A percentile compares a stretch with the other conserved stretches of the same genome.
Conservation (phyloP, 2,329 filamentous ascomycete genomes). For the Penicillium sp. region DNA sequence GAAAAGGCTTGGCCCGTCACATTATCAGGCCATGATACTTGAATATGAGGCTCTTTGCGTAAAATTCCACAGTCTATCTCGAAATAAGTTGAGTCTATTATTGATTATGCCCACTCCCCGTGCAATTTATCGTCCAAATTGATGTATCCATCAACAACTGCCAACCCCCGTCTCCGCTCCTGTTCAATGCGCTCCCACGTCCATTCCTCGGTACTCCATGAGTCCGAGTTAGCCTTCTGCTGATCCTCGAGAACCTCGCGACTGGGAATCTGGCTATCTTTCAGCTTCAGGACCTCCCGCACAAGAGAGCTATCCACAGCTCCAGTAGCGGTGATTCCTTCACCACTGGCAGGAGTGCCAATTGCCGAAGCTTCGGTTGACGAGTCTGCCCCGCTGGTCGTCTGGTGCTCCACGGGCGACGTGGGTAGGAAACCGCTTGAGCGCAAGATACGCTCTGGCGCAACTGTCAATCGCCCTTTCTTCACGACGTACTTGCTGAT, state of each 20-base stretch:
- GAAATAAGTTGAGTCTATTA: constrained; percentile 1
- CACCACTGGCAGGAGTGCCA: constrained; percentile 37
- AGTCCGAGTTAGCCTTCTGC: constrained; percentile 36
- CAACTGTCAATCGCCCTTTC: constrained; percentile 78
- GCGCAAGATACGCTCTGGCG: constrained; percentile 75
- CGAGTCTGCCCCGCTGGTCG: constrained; percentile 28
- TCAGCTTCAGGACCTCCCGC: constrained; percentile 42
- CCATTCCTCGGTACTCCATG: constrained; percentile 53
- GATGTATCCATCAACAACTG: constrained; percentile 59
- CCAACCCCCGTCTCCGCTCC: constrained; percentile 59
- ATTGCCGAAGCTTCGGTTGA: constrained; percentile 34
- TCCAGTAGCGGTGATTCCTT: constrained; percentile 39
- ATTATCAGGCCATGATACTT: too few relatives aligned
- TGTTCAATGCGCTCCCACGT: constrained; percentile 64
- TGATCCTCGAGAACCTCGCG: constrained; percentile 36
- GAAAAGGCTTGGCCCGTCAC: too few relatives aligned
- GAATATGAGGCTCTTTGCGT: background rate
- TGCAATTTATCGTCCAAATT: constrained; percentile 56
- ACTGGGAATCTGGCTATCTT: constrained; percentile 35
- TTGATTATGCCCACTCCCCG: constrained; percentile 47
- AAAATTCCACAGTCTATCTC: background rate
- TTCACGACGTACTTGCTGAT: constrained; percentile 84
- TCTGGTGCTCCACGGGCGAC: constrained; percentile 61
- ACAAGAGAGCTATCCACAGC: constrained; percentile 43
- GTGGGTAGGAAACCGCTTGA: constrained; percentile 74